Percentiles rank a stretch among this genome's conserved stretches.
phyloP scores from a whole-genome alignment of 352 stramenopile genomes.

The Phytophthora uliginosa region DNA sequence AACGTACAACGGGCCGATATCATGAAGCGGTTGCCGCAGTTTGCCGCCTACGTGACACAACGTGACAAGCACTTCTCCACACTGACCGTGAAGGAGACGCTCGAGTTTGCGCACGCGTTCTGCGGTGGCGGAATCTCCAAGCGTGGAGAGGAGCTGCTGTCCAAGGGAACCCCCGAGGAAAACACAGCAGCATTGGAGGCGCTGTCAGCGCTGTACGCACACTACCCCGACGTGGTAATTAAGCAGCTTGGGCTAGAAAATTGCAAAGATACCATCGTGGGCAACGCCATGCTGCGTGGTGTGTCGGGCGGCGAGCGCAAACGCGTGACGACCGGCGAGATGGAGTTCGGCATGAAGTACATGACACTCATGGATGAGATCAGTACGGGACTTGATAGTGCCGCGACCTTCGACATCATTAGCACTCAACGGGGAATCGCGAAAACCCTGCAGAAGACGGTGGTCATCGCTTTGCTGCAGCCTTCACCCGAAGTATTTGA shows the following conservation, averaged over 20 bases:
- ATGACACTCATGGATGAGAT: slow-evolving; percentile 94
- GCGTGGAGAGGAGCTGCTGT: slow-evolving; percentile 17
- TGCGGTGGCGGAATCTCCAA: slow-evolving; percentile 44
- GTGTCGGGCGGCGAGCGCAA: slow-evolving; percentile 78
- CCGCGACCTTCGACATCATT: slow-evolving; percentile 57
- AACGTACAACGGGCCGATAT: slow-evolving; percentile 58
- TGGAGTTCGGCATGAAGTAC: slow-evolving; percentile 83
- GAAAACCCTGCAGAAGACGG: slow-evolving; percentile 35
- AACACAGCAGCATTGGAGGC: slow-evolving; percentile 28
- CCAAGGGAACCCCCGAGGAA: slow-evolving; percentile 22
- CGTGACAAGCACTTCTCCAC: slow-evolving; percentile 91
- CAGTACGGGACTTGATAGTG: slow-evolving; percentile 91
- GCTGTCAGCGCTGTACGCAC: slow-evolving; percentile 20
- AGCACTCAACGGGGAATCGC: slow-evolving; percentile 39
- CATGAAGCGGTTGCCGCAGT: slow-evolving; percentile 52
- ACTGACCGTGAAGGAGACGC: slow-evolving; percentile 61
- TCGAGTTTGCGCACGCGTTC: slow-evolving; percentile 53
- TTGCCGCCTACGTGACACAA: slow-evolving; percentile 53
- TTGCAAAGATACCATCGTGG: slow-evolving; percentile 67
- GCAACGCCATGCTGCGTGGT: slow-evolving; percentile 58
- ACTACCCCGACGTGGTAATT: slow-evolving; percentile 44
- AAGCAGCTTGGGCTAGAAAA: slow-evolving; percentile 58
- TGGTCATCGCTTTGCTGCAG: slow-evolving; percentile 60
- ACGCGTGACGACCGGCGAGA: slow-evolving; percentile 83
- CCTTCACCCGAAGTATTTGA: slow-evolving; percentile 46